Evolutionary conservation across 2,329 filamentous ascomycete genomes (phyloP).

Genomic region (Curvularia sp.): DNA sequence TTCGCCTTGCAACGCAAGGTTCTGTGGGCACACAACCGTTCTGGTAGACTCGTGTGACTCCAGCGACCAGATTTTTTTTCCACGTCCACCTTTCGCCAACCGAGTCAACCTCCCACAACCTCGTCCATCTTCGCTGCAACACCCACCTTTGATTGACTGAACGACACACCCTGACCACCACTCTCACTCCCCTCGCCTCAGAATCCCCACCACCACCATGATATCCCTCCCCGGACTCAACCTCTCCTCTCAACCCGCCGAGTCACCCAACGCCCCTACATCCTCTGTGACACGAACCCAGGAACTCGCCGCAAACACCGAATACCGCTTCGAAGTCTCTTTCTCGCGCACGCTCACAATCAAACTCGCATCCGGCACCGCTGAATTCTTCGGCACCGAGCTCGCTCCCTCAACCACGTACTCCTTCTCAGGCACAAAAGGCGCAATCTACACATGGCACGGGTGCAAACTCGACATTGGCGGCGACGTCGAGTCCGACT

Average conservation of each 20-base stretch:
- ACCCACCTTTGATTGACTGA: not conserved
- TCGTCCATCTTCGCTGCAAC: not conserved
- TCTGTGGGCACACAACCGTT: not conserved
- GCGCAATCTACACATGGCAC: conserved; percentile 90
- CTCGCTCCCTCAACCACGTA: conserved; percentile 82
- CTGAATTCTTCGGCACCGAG: conserved; percentile 94
- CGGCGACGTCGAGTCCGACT: conserved; percentile 71
- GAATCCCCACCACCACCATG: conserved; percentile 25
- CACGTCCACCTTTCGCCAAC: not conserved
- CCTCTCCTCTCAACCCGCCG: conserved; percentile 44
- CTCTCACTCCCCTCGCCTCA: not conserved
- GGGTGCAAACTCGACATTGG: conserved; percentile 85
- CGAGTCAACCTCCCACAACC: not conserved
- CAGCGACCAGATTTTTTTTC: not conserved
- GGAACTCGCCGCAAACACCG: conserved; percentile 54
- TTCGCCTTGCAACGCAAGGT: not conserved
- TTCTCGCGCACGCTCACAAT: conserved; percentile 48
- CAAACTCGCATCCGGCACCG: conserved; percentile 78
- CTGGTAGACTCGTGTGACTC: not conserved
- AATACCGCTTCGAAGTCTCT: conserved; percentile 54
- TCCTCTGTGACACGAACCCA: conserved; percentile 46
- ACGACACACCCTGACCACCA: not conserved
- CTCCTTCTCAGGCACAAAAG: conserved; percentile 80
- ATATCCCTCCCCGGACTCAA: conserved; percentile 57
- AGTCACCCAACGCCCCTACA: conserved; percentile 32